These are phyloP conservation scores for Pythium apleroticum DNA, from an alignment of 352 stramenopile species.

Conservation along the genomic window DNA sequence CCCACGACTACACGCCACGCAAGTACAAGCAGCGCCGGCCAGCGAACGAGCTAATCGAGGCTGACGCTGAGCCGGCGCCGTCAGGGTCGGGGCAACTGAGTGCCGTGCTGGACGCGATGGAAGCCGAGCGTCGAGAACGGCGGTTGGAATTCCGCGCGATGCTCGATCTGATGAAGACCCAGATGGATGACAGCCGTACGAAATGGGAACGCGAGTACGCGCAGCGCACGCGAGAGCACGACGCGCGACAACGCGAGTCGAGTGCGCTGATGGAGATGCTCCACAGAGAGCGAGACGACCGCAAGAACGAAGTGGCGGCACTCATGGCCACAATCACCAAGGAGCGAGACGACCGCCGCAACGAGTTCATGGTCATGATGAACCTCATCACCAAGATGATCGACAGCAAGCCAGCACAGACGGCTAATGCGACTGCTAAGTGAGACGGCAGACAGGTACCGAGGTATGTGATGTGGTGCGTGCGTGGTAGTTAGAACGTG, in stretches of 20 bases:
- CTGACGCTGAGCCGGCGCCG: not conserved
- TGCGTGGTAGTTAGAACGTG: not conserved
- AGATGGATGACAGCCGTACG: constrained; percentile 12
- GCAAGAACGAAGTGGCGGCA: constrained; percentile 8
- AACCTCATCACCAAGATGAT: constrained; percentile 13
- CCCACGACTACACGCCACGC: constrained; percentile 18
- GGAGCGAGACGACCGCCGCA: constrained; percentile 16
- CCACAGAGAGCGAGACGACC: constrained; percentile 14
- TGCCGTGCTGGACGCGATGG: constrained; percentile 3
- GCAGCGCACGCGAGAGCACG: constrained; percentile 12
- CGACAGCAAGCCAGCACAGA: not conserved
- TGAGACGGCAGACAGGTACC: not conserved
- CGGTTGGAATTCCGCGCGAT: constrained; percentile 15
- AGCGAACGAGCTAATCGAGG: not conserved
- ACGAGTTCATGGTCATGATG: constrained; percentile 21
- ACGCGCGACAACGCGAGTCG: constrained; percentile 13
- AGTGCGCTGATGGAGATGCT: constrained; percentile 11
- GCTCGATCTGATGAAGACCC: constrained; percentile 17
- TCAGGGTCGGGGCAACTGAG: not conserved
- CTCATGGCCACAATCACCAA: constrained; percentile 16
- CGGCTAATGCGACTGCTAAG: not conserved
- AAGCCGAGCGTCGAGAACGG: constrained; percentile 9
- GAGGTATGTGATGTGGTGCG: not conserved
- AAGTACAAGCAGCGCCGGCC: constrained; percentile 15
- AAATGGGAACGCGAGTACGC: constrained; percentile 18